phyloP scores from a whole-genome alignment of 306 rosid species.

The Morella rubra region DNA sequence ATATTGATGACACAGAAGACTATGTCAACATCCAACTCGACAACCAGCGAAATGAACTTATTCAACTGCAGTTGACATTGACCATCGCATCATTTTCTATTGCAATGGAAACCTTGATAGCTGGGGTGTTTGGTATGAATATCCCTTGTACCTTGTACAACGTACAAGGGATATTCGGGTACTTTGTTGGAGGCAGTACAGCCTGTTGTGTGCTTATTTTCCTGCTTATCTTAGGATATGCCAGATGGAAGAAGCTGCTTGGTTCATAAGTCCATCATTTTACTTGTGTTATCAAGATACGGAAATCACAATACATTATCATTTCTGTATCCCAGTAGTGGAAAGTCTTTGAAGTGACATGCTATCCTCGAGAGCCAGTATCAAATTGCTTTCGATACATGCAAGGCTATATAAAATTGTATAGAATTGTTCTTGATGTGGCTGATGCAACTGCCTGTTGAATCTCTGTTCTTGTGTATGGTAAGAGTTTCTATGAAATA shows the following conservation, averaged over 20 bases:
- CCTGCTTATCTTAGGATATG: slow-evolving; percentile 72
- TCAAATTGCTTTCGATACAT: neutral
- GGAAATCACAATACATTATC: neutral
- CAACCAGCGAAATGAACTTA: slow-evolving; percentile 94
- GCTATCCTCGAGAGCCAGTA: neutral
- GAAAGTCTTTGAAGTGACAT: slow-evolving; percentile 9
- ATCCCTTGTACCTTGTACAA: slow-evolving; percentile 56
- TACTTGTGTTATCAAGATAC: slow-evolving; percentile 4
- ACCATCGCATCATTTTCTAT: slow-evolving; percentile 89
- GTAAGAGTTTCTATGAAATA: neutral
- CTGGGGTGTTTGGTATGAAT: slow-evolving; percentile 88
- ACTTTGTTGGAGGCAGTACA: slow-evolving; percentile 42
- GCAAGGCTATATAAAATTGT: neutral
- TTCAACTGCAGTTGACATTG: slow-evolving; percentile 91
- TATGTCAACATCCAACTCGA: slow-evolving; percentile 95
- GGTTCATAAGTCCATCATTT: slow-evolving; percentile 53
- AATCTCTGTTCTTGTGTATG: neutral
- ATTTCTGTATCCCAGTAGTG: neutral
- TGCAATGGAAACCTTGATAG: slow-evolving; percentile 67
- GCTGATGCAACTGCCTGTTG: neutral
- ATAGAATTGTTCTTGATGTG: neutral
- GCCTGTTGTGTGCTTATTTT: slow-evolving; percentile 51
- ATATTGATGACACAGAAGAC: slow-evolving; percentile 96
- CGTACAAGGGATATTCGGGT: slow-evolving; percentile 40
- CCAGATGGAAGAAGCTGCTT: slow-evolving; percentile 86